A percentile compares a stretch with the other conserved stretches of the same genome.
Evolutionary conservation across 2,329 filamentous ascomycete species (phyloP).

Genomic region (Trichoderma pleuroti): DNA sequence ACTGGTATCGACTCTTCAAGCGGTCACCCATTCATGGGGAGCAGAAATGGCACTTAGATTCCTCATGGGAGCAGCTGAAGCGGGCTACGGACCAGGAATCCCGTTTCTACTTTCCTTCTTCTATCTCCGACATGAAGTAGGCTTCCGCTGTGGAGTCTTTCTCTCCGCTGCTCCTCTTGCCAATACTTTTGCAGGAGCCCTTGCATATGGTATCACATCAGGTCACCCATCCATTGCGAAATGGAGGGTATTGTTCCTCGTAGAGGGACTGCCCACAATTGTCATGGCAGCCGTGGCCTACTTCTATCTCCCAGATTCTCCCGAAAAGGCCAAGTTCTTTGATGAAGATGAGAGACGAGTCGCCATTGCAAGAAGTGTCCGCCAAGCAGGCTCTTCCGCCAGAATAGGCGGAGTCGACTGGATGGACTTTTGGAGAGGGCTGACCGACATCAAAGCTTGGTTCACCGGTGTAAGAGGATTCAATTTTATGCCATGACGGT

Average conservation of each 20-base stretch:
- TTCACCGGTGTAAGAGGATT: slow-evolving; percentile 18
- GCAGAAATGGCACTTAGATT: slow-evolving; percentile 25
- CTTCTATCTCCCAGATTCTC: slow-evolving; percentile 32
- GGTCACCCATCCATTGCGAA: slow-evolving; percentile 26
- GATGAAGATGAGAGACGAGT: slow-evolving; percentile 27
- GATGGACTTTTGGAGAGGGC: slow-evolving; percentile 33
- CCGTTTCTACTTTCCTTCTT: slow-evolving; percentile 34
- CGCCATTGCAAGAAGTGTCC: slow-evolving; percentile 25
- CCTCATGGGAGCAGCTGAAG: slow-evolving; percentile 31
- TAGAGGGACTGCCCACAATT: slow-evolving; percentile 32
- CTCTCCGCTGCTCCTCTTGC: slow-evolving; percentile 32
- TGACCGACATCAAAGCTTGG: slow-evolving; percentile 33
- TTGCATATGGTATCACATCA: slow-evolving; percentile 34
- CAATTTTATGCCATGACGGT: neutral
- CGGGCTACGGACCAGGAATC: slow-evolving; percentile 28
- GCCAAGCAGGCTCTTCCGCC: slow-evolving; percentile 22
- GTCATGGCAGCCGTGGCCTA: slow-evolving; percentile 29
- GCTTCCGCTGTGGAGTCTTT: slow-evolving; percentile 29
- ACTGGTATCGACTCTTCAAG: slow-evolving; percentile 23
- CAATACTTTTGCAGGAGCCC: slow-evolving; percentile 32
- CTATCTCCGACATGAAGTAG: slow-evolving; percentile 33
- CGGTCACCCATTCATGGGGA: slow-evolving; percentile 23
- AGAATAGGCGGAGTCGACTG: slow-evolving; percentile 23
- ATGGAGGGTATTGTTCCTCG: slow-evolving; percentile 33
- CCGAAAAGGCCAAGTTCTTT: slow-evolving; percentile 30